Evolutionary conservation across 345 rosid genomes (phyloP).

Genomic region (Euclidium syriacum): DNA sequence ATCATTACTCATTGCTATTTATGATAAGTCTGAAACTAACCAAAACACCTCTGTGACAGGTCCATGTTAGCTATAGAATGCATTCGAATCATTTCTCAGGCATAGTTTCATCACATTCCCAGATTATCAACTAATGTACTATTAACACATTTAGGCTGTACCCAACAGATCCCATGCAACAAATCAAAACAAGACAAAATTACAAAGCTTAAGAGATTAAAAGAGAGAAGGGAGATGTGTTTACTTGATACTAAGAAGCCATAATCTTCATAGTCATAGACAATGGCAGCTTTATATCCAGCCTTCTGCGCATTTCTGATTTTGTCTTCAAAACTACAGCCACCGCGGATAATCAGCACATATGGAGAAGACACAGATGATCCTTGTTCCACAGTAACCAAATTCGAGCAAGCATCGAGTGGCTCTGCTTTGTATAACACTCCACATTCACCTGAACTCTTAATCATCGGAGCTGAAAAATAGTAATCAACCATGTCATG

Average conservation of each 20-base stretch:
- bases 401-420: constrained; percentile 63
- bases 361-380: constrained; percentile 40
- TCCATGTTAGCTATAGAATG: too few species aligned
- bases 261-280: constrained; percentile 60
- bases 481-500: background rate
- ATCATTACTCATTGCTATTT: background rate
- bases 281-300: constrained; percentile 76
- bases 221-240: background rate
- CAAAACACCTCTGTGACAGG: too few species aligned
- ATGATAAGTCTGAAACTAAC: background rate
- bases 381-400: constrained; percentile 35
- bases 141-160: background rate
- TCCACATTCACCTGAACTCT: constrained; percentile 69
- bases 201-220: background rate
- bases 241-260: constrained; percentile 81
- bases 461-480: constrained; percentile 58
- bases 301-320: constrained; percentile 80
- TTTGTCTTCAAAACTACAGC: constrained; percentile 83
- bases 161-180: background rate
- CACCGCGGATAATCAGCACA: constrained; percentile 71
- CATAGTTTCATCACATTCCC: background rate
- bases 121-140: background rate
- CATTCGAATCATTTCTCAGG: background rate
- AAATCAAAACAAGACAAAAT: background rate
- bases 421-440: constrained; percentile 60